Evolutionary conservation across 352 stramenopile species (phyloP).

Genomic region (Phytophthora citrophthora): DNA sequence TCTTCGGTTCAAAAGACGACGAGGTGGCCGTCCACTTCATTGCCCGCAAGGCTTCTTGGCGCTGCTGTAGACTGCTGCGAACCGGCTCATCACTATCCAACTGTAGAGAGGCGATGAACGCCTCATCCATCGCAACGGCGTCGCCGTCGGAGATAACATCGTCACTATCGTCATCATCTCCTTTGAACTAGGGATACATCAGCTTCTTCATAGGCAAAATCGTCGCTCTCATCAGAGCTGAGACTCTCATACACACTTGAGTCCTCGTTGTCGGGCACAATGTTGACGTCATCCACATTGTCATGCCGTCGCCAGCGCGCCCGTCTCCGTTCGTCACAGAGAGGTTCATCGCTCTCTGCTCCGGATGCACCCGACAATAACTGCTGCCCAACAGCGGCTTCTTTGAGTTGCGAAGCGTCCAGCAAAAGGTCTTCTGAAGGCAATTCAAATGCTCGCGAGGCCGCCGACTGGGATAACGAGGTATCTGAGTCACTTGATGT

Average conservation of each 20-base stretch:
- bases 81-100: not conserved
- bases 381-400: not conserved
- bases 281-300: conserved; percentile 8
- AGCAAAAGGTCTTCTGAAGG: conserved; percentile 5
- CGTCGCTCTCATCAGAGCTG: not conserved
- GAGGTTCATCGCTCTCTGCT: not conserved
- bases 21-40: not conserved
- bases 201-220: not conserved
- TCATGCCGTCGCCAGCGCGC: not conserved
- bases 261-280: not conserved
- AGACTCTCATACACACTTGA: conserved; percentile 2
- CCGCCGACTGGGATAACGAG: conserved; percentile 15
- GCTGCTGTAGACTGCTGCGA: not conserved
- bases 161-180: not conserved
- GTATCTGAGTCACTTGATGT: conserved; percentile 1
- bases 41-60: not conserved
- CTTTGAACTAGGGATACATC: not conserved
- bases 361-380: not conserved
- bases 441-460: conserved; percentile 8
- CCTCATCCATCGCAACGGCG: not conserved
- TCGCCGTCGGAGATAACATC: not conserved
- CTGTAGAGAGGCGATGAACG: not conserved
- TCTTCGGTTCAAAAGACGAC: not conserved
- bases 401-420: not conserved
- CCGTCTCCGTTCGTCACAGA: not conserved